Evolutionary conservation across 805 yeast species (phyloP).

Genomic region (Phaffomyces opuntiae): DNA sequence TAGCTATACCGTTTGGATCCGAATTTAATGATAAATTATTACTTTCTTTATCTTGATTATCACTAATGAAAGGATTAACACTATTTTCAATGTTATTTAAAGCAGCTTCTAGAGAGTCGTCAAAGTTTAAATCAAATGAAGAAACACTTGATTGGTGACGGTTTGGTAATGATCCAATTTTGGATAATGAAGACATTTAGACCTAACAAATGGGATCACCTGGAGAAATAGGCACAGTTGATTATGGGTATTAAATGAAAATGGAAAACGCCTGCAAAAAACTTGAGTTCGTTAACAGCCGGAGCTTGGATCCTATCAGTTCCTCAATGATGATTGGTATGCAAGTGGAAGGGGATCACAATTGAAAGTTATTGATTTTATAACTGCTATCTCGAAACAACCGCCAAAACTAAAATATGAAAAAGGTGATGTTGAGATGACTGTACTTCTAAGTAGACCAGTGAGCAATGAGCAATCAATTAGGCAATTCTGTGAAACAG

Average conservation of each 20-base stretch:
- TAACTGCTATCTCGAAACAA: too few relatives aligned
- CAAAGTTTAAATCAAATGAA: slow-evolving; percentile 55
- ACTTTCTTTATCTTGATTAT: slow-evolving; percentile 18
- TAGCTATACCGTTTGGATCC: slow-evolving; percentile 23
- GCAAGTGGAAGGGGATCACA: too few relatives aligned
- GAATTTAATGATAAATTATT: slow-evolving; percentile 17
- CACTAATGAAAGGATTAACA: slow-evolving; percentile 25
- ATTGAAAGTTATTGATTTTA: too few relatives aligned
- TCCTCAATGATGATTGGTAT: too few relatives aligned
- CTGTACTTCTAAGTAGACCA: too few relatives aligned
- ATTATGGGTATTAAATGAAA: background rate
- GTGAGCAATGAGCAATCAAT: too few relatives aligned
- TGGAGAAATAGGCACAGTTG: background rate
- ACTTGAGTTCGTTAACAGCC: too few relatives aligned
- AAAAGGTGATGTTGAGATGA: too few relatives aligned
- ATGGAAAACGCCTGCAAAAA: too few relatives aligned
- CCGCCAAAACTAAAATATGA: too few relatives aligned
- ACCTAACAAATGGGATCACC: background rate
- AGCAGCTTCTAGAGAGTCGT: slow-evolving; percentile 60
- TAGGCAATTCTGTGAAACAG: too few relatives aligned
- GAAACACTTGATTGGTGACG: slow-evolving; percentile 28
- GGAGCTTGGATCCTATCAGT: too few relatives aligned
- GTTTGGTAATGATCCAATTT: slow-evolving; percentile 10
- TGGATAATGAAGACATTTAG: slow-evolving; percentile 18
- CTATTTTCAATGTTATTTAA: slow-evolving; percentile 41